These are phyloP conservation scores for Suillus hirtellus DNA, from an alignment of 768 basidiomycete species.

Conservation along the genomic window DNA sequence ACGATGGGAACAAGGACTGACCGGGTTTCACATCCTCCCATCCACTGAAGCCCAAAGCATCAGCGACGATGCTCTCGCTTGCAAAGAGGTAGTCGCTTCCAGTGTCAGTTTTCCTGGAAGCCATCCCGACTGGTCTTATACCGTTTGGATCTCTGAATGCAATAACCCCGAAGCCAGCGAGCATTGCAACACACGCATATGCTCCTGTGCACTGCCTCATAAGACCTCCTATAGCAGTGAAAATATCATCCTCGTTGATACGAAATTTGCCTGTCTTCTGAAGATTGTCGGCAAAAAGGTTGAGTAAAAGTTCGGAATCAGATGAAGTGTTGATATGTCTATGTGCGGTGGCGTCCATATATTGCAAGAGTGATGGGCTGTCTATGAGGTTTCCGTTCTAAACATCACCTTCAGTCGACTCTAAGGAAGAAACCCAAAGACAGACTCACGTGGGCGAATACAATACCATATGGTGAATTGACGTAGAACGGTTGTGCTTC, in stretches of 20 bases:
- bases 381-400: conserved; percentile 99
- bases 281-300: conserved; percentile 96
- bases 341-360: conserved; percentile 94
- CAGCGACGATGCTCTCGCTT: conserved; percentile 95
- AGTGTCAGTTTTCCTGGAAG: conserved; percentile 53
- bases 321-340: conserved; percentile 98
- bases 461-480: conserved; percentile 98
- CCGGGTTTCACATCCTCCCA: conserved; percentile 96
- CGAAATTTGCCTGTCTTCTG: conserved; percentile 99
- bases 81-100: conserved; percentile 89
- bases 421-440: neutral
- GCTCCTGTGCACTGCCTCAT: conserved; percentile 90
- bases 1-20: conserved; percentile 31
- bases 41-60: conserved; percentile 85
- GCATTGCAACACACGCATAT: conserved; percentile 98
- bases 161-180: conserved; percentile 97
- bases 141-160: conserved; percentile 98
- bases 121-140: conserved; percentile 91
- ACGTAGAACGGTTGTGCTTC: conserved; percentile 99
- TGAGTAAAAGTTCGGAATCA: conserved; percentile 95
- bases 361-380: conserved; percentile 78
- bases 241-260: conserved; percentile 99
- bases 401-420: conserved; percentile 4
- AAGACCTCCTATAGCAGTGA: conserved; percentile 86
- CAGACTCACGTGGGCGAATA: conserved; percentile 86